Conservation (phyloP, 306 rosid species). For the Begonia masoniana region DNA sequence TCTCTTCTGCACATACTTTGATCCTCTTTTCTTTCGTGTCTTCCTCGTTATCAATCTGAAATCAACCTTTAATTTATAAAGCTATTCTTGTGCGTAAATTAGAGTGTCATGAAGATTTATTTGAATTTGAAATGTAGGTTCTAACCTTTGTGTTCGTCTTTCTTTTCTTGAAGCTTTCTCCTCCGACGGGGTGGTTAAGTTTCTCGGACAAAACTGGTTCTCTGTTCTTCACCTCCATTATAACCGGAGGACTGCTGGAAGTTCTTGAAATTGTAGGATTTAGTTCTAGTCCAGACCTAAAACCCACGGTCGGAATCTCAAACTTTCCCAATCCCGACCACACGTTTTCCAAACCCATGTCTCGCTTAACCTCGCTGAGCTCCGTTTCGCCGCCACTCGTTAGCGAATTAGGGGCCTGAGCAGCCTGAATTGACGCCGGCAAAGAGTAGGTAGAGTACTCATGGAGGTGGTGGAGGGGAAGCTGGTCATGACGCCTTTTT, state of each 20-base stretch:
- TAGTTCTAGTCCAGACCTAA: conserved; percentile 17
- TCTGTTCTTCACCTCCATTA: conserved; percentile 8
- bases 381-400: conserved; percentile 13
- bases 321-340: conserved; percentile 31
- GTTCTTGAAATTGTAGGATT: conserved; percentile 36
- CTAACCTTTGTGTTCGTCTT: conserved; percentile 49
- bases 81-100: too few relatives aligned
- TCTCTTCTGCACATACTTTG: conserved; percentile 47
- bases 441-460: conserved; percentile 17
- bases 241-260: conserved; percentile 33
- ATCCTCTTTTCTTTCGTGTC: conserved; percentile 37
- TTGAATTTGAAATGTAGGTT: too few relatives aligned
- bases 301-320: conserved; percentile 10
- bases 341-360: conserved; percentile 31
- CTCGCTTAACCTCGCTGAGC: conserved; percentile 38
- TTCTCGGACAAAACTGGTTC: conserved; percentile 8
- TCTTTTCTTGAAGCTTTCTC: conserved; percentile 38
- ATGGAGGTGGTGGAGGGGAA: not conserved
- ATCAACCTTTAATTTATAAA: not conserved
- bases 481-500: conserved; percentile 20
- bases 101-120: not conserved
- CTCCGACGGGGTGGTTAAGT: too few relatives aligned
- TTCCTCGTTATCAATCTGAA: conserved; percentile 39
- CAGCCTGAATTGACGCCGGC: conserved; percentile 8
- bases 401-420: conserved; percentile 6